These are phyloP conservation scores for Botryobasidium botryosum DNA, from an alignment of 768 basidiomycete species.

Conservation along the genomic window DNA sequence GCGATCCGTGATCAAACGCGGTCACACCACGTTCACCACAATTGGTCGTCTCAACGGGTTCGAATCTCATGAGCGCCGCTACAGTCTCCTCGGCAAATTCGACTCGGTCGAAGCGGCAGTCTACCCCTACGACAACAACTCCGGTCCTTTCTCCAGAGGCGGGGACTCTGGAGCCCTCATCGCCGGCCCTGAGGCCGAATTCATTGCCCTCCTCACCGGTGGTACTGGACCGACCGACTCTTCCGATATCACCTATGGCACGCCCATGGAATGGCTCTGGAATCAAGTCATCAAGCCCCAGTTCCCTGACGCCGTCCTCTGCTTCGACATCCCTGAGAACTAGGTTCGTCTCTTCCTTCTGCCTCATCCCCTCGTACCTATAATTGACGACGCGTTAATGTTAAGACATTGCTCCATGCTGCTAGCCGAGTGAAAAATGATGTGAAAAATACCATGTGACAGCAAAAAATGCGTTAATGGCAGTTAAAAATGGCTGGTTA, in stretches of 20 bases:
- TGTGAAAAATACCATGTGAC: too few relatives aligned
- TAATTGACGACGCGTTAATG: conserved; percentile 9
- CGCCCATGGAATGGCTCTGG: conserved; percentile 16
- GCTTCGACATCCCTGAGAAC: conserved; percentile 8
- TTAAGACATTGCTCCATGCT: conserved; percentile 5
- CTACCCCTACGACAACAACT: conserved; percentile 11
- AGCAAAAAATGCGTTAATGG: too few relatives aligned
- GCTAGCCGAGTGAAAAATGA: too few relatives aligned
- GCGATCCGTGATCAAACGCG: conserved; percentile 17
- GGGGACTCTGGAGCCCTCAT: conserved; percentile 17
- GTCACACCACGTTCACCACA: conserved; percentile 16
- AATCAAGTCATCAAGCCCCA: conserved; percentile 13
- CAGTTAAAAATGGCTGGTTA: too few relatives aligned
- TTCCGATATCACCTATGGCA: conserved; percentile 17
- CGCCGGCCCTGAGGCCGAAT: conserved; percentile 13
- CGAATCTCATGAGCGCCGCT: conserved; percentile 14
- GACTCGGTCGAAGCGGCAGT: conserved; percentile 14
- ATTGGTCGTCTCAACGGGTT: conserved; percentile 16
- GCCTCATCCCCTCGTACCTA: conserved; percentile 6
- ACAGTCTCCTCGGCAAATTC: conserved; percentile 11
- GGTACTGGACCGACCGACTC: conserved; percentile 13
- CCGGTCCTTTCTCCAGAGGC: conserved; percentile 15
- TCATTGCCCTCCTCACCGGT: conserved; percentile 13
- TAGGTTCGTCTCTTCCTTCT: conserved; percentile 12
- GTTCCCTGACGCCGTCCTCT: conserved; percentile 17